Evolutionary conservation across 257 asterid species (phyloP), one percentile per base, ranked within the genome.

Genomic region (Penstemon newberryi): DNA sequence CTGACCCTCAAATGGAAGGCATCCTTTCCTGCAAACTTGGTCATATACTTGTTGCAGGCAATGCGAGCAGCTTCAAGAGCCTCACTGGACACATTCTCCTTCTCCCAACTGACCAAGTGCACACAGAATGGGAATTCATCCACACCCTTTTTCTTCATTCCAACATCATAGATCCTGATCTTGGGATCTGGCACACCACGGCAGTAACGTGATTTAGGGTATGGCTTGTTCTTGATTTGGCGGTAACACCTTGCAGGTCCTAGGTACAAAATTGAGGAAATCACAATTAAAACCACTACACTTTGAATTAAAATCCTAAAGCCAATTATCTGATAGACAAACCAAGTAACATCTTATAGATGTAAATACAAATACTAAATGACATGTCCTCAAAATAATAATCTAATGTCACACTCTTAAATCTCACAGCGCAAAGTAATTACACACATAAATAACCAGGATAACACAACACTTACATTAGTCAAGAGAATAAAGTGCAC

Each of bases 181-280:
- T 89, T 90, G 1, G 95, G 81, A 73, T 90, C 96, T 3, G 96
- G 96, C 5, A 90, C 96, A 85, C 96, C 96, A 73, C 95, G 95
- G 70, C 96, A 87, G 49, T 67, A 90, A 66, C 95, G 81, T 2
- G 96, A 90, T 57, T 90, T 90, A 0, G 96, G 96, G 44, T 87
- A 90, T 1, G 95, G 96, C 76, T 90, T 90, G 71, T 90, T 90
- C 75, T 90, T 90, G 40, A 90, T 90, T 71, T 89, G 96, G 54
- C 95, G 96, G 59, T 89, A 89, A 56, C 96, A 89, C 65, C 96
- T 90, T 44, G 93, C 96, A 42, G 96, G 96, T 69, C 96, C 96
- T 87, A 66, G 0, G 25, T 4, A 51, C 8, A 43, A 4, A 37
- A 56, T 8, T 4, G 45, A 47, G 45, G 6, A 33, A 57, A 25